Evolutionary conservation across 371 early-diverging fungal genomes (phyloP), one percentile per base, ranked within the genome.

Genomic region (Mucor irregularis): DNA sequence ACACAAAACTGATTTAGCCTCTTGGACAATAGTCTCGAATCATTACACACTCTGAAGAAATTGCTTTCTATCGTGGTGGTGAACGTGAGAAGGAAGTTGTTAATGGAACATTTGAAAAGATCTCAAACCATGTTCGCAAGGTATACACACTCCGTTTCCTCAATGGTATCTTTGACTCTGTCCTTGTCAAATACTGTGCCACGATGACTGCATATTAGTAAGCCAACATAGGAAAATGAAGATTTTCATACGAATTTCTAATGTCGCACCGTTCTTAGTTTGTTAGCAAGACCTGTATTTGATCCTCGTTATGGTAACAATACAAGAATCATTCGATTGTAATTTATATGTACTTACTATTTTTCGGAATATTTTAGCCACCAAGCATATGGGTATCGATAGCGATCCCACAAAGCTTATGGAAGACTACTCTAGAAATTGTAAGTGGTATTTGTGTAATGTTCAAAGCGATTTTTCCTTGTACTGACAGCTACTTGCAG

Each of bases 201-300:
- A 93, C 93, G 30, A 90, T 91, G 80, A 83, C 91, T 24, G 93
- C 94, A 19, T 93, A 92, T 59, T 82, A 86, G 85, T 85, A 81
- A 74, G 82, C 72, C 3, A 7, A 14, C 28, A 46, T 34, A 8
- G 16, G 10, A n/a, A 10, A n/a, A 25, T 22, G 14, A 17, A 6
- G 9, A 33, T 34, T 9, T 38, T 37, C 5, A 13, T 49, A 19
- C 30, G 5, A 37, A 34, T 34, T 11, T 33, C 10, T 34, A 22
- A 39, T 21, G 9, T 1, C 21, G 9, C 21, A 21, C 9, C 21
- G 7, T 39, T 16, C 48, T 5, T 60, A 85, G 85, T 35, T 65
- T 90, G 22, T 73, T 94, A 35, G 90, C 91, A 14, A 76, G 92
- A 49, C 93, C 93, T 31, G 90, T 90, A 9, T 91, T 93, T 65